Conservation (phyloP, 192 early-diverging fungal species). For the Rhizoclosmatium sp. region DNA sequence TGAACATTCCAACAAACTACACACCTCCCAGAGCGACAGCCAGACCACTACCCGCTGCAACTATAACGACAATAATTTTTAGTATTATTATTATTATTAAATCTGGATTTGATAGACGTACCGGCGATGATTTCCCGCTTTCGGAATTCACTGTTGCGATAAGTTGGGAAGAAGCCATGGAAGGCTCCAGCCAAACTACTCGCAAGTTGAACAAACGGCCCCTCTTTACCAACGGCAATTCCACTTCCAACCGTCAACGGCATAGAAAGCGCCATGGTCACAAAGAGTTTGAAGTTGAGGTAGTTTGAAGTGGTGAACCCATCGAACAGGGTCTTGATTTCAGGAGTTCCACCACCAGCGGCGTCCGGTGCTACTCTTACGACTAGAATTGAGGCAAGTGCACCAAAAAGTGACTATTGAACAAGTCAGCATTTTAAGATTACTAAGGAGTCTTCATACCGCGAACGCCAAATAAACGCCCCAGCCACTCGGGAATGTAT, state of each 20-base stretch:
- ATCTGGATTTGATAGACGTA: constrained; percentile 5
- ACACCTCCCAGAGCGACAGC: constrained; percentile 88
- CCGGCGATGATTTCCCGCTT: constrained; percentile 89
- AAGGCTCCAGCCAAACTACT: constrained; percentile 90
- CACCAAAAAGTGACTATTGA: constrained; percentile 74
- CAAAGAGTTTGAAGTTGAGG: constrained; percentile 80
- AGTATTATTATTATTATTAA: not conserved
- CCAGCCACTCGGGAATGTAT: constrained; percentile 74
- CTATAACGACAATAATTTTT: constrained; percentile 39
- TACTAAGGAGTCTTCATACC: constrained; percentile 9
- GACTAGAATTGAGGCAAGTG: constrained; percentile 77
- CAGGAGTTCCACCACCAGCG: constrained; percentile 93
- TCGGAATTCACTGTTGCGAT: constrained; percentile 88
- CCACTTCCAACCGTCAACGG: constrained; percentile 87
- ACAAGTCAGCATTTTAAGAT: not conserved
- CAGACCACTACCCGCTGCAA: constrained; percentile 90
- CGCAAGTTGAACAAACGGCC: constrained; percentile 91
- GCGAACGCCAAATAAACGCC: constrained; percentile 77
- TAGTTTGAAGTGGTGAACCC: constrained; percentile 94
- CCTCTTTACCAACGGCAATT: constrained; percentile 93
- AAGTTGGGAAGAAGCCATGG: constrained; percentile 90
- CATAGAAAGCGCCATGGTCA: constrained; percentile 87
- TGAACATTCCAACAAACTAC: not conserved
- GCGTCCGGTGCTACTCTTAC: constrained; percentile 83
- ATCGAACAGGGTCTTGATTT: constrained; percentile 93